Evolutionary conservation across 148 eudicot species (phyloP).

Genomic region (Suaeda aralocaspica): DNA sequence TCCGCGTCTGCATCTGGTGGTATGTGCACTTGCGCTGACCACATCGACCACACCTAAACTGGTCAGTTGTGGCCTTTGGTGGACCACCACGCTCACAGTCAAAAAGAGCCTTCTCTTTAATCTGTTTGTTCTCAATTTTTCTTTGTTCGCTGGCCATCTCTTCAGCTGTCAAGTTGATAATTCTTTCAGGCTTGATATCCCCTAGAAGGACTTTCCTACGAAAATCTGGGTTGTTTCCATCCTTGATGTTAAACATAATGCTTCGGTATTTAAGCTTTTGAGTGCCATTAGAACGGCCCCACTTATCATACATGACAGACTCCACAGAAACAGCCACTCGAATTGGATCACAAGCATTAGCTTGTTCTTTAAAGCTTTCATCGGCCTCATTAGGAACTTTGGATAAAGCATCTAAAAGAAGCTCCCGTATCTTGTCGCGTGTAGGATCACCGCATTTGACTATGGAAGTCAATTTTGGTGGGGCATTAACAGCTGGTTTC

Average conservation of each 20-base stretch:
- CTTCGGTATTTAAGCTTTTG: slow-evolving; percentile 61
- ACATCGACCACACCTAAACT: slow-evolving; percentile 67
- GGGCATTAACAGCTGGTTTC: slow-evolving; percentile 31
- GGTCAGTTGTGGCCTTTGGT: slow-evolving; percentile 59
- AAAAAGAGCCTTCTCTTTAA: slow-evolving; percentile 50
- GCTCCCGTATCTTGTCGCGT: slow-evolving; percentile 56
- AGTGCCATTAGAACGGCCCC: slow-evolving; percentile 58
- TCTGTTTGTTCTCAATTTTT: slow-evolving; percentile 43
- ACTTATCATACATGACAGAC: slow-evolving; percentile 54
- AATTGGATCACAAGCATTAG: slow-evolving; percentile 51
- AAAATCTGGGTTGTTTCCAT: slow-evolving; percentile 54
- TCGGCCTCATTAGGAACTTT: slow-evolving; percentile 47
- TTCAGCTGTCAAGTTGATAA: slow-evolving; percentile 36
- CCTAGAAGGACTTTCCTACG: slow-evolving; percentile 61
- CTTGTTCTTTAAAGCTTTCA: slow-evolving; percentile 37
- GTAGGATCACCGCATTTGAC: slow-evolving; percentile 43
- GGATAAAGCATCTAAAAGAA: slow-evolving; percentile 45
- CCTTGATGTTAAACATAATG: slow-evolving; percentile 57
- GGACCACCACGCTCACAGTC: slow-evolving; percentile 57
- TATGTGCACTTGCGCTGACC: slow-evolving; percentile 54
- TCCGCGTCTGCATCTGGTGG: slow-evolving; percentile 64
- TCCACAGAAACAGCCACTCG: slow-evolving; percentile 60
- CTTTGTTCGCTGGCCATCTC: slow-evolving; percentile 73
- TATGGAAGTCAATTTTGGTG: slow-evolving; percentile 55
- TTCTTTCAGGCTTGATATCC: slow-evolving; percentile 41